Percentiles rank a stretch among this genome's conserved stretches.
Evolutionary conservation across 2,329 filamentous ascomycete genomes (phyloP).

Genomic region (Cytospora piceicola): DNA sequence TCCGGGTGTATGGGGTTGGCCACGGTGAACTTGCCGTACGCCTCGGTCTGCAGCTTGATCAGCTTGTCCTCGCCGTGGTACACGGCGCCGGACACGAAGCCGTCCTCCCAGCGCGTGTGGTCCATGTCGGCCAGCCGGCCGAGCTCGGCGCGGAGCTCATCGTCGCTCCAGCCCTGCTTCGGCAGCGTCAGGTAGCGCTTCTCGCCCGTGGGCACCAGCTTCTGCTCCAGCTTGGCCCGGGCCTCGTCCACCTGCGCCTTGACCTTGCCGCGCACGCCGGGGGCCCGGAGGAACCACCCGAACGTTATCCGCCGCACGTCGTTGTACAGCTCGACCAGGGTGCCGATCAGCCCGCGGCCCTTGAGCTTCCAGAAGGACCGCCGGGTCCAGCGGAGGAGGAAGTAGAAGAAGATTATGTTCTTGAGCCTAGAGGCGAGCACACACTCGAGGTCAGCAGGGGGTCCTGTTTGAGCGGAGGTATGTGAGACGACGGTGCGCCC

Average conservation of each 20-base stretch:
- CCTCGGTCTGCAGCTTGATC: slow-evolving; percentile 84
- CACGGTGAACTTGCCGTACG: slow-evolving; percentile 92
- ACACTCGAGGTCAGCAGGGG: slow-evolving; percentile 1
- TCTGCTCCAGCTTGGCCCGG: slow-evolving; percentile 78
- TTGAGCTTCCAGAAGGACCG: slow-evolving; percentile 82
- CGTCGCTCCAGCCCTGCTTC: slow-evolving; percentile 79
- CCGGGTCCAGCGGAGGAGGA: slow-evolving; percentile 81
- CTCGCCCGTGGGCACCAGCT: slow-evolving; percentile 76
- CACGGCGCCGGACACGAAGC: slow-evolving; percentile 89
- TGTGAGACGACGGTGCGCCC: not conserved
- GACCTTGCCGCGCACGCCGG: slow-evolving; percentile 84
- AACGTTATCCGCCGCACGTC: slow-evolving; percentile 75
- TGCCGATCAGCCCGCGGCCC: slow-evolving; percentile 85
- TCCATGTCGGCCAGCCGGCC: slow-evolving; percentile 81
- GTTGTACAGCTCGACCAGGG: slow-evolving; percentile 73
- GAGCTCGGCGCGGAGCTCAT: slow-evolving; percentile 80
- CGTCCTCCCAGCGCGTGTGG: slow-evolving; percentile 96
- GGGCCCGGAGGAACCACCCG: slow-evolving; percentile 81
- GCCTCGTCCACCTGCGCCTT: slow-evolving; percentile 82
- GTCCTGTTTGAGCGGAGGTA: not conserved
- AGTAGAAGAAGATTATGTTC: slow-evolving; percentile 87
- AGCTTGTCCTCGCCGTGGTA: slow-evolving; percentile 91
- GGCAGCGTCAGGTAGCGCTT: slow-evolving; percentile 78
- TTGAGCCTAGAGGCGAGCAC: slow-evolving; percentile 61
- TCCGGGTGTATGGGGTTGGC: slow-evolving; percentile 97